Base-by-base conservation (phyloP, 2,329 filamentous ascomycete species). In the Eurotiales sp. region DNA sequence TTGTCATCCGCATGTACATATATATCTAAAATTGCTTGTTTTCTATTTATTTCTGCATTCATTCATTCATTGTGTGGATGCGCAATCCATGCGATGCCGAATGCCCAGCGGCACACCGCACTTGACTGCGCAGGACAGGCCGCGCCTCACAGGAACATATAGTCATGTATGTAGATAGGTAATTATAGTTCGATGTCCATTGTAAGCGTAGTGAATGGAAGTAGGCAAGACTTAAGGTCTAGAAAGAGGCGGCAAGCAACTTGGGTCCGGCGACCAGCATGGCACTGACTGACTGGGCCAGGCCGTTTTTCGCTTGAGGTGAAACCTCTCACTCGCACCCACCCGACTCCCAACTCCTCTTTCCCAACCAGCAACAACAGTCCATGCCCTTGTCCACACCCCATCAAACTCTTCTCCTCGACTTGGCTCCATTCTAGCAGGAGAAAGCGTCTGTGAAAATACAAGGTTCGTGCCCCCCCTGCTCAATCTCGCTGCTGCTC, bases 281-380 rank as follows among this genome's bases (percentile, higher is more conserved):
- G 62, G 63, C 61, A 60, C 62, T 59, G 59, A n/a, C n/a, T n/a
- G n/a, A n/a, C n/a, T n/a, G 25, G 60, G 59, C 63, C 60, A 61
- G 57, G 53, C 63, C 60, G 59, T 59, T 66, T 66, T 64, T 68
- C 66, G 64, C 65, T 65, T 68, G 64, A 67, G 64, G 67, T 70
- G 68, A 70, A 71, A 71, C 68, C 66, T 65, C 64, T 51, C 54
- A 55, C 62, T 66, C 62, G 62, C 61, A 64, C 63, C 57, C 59
- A 47, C 53, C 54, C 59, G n/a, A n/a, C 55, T 36, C 59, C 55
- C 60, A 58, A 51, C 54, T 62, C 60, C 54, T 55, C 55, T 54
- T 57, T 50, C 53, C 53, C 58, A 56, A 34, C 32, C 41, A 53
- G 19, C 46, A 46, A 8, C 34, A 19, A n/a, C n/a, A n/a, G n/a